phyloP scores from a whole-genome alignment of 2,329 filamentous ascomycete species.

The Botrytis sinoallii region DNA sequence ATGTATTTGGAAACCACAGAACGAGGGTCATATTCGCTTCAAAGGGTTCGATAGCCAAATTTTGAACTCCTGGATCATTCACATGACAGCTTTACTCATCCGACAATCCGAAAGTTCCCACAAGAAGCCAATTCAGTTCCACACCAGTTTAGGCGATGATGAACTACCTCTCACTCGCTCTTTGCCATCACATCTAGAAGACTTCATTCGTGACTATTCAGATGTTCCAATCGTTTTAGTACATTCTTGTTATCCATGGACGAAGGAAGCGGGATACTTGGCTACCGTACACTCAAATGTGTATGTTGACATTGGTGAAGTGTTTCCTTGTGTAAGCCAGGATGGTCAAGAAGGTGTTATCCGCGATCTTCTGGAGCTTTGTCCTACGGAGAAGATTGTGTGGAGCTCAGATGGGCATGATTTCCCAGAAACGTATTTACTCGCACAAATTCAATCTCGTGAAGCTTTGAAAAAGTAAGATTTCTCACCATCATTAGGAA shows the following conservation, averaged over 20 bases:
- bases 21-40: slow-evolving; percentile 37
- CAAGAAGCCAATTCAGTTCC: slow-evolving; percentile 77
- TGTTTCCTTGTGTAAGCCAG: slow-evolving; percentile 74
- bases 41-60: slow-evolving; percentile 58
- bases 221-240: slow-evolving; percentile 72
- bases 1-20: slow-evolving; percentile 27
- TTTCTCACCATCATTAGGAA: neutral
- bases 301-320: slow-evolving; percentile 78
- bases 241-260: slow-evolving; percentile 79
- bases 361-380: slow-evolving; percentile 70
- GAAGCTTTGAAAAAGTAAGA: slow-evolving; percentile 65
- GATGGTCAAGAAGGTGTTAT: slow-evolving; percentile 71
- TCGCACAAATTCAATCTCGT: slow-evolving; percentile 70
- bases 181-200: slow-evolving; percentile 73
- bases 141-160: slow-evolving; percentile 78
- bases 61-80: slow-evolving; percentile 69
- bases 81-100: slow-evolving; percentile 59
- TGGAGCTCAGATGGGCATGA: slow-evolving; percentile 81
- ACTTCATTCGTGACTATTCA: slow-evolving; percentile 67
- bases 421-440: slow-evolving; percentile 73
- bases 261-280: slow-evolving; percentile 73
- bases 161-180: slow-evolving; percentile 68
- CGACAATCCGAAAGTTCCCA: slow-evolving; percentile 41
- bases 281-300: slow-evolving; percentile 75
- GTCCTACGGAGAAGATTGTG: slow-evolving; percentile 70